Percentiles rank a stretch among this genome's conserved stretches.
These are phyloP conservation scores for Pelargonium fulgidum DNA, from an alignment of 441 rosid species.

Conservation along the genomic window DNA sequence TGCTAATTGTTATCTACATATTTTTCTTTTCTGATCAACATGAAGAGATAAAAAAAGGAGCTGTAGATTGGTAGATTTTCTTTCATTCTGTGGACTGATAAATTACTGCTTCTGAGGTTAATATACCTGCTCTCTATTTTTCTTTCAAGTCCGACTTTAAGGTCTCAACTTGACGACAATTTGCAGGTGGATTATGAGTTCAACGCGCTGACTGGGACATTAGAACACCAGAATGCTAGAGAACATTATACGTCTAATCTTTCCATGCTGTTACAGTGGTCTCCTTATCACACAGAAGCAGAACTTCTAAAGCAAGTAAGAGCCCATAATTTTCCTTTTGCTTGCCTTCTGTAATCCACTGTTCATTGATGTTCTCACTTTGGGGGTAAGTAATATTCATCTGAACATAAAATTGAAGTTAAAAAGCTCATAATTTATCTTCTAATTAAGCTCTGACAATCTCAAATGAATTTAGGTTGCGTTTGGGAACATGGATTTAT, in stretches of 20 bases:
- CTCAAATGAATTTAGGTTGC: too few species aligned
- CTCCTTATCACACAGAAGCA: slow-evolving; percentile 74
- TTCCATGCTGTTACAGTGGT: slow-evolving; percentile 71
- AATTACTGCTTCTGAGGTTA: too few species aligned
- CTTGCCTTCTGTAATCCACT: neutral
- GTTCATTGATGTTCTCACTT: neutral
- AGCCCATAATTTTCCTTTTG: slow-evolving; percentile 13
- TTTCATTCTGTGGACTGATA: too few species aligned
- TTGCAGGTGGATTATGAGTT: slow-evolving; percentile 75
- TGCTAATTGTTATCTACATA: neutral
- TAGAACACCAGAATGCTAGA: slow-evolving; percentile 33
- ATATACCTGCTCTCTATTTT: too few species aligned
- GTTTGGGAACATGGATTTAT: too few species aligned
- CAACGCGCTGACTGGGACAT: slow-evolving; percentile 31
- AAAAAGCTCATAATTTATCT: too few species aligned
- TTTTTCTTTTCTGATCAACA: slow-evolving; percentile 1
- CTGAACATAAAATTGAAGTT: neutral
- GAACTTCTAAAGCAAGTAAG: slow-evolving; percentile 86
- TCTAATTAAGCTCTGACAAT: too few species aligned
- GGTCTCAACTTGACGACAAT: slow-evolving; percentile 12
- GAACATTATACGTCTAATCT: slow-evolving; percentile 55
- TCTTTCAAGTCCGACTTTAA: neutral
- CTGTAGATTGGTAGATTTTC: too few species aligned
- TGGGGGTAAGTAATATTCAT: neutral
- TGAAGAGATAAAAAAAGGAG: too few species aligned